phyloP scores from a whole-genome alignment of 2,329 filamentous ascomycete genomes.

The Aspergillus fumigatiaffinis region DNA sequence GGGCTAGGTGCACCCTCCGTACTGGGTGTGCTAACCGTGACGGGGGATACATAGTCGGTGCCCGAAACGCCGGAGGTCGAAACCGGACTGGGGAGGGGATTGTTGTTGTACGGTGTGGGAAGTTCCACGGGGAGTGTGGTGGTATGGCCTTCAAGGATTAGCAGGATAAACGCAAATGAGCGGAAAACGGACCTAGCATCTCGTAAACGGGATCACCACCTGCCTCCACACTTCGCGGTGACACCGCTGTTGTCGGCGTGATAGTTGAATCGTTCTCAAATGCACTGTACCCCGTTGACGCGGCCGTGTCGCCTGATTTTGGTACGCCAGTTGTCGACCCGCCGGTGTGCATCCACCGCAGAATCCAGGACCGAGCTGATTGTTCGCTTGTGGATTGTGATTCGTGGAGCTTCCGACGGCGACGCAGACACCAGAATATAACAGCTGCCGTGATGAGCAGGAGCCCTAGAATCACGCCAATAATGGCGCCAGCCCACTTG shows the following conservation, averaged over 20 bases:
- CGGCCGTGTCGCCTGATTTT: constrained; percentile 3
- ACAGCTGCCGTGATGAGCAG: constrained; percentile 11
- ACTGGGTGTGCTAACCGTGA: constrained; percentile 3
- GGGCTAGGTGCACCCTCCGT: neutral
- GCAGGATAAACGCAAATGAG: neutral
- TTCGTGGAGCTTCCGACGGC: constrained; percentile 4
- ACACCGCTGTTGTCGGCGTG: neutral
- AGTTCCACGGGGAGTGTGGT: constrained; percentile 6
- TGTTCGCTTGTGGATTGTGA: constrained; percentile 1
- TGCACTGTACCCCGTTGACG: neutral
- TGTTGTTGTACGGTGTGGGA: constrained; percentile 9
- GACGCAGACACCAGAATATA: constrained; percentile 21
- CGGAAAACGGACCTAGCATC: constrained; percentile 5
- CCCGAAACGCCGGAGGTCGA: neutral
- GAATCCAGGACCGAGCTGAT: constrained; percentile 2
- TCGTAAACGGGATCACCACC: constrained; percentile 9
- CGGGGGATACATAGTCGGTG: constrained; percentile 3
- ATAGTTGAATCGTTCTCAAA: neutral
- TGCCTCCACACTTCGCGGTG: constrained; percentile 1
- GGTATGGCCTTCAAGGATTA: neutral
- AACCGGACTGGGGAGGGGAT: neutral
- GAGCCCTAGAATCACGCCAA: constrained; percentile 22
- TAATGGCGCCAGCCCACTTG: constrained; percentile 57
- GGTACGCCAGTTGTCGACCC: neutral
- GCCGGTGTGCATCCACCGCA: constrained; percentile 7